Evolutionary conservation across 768 basidiomycete species (phyloP).

Genomic region (Termitomyces heimii): DNA sequence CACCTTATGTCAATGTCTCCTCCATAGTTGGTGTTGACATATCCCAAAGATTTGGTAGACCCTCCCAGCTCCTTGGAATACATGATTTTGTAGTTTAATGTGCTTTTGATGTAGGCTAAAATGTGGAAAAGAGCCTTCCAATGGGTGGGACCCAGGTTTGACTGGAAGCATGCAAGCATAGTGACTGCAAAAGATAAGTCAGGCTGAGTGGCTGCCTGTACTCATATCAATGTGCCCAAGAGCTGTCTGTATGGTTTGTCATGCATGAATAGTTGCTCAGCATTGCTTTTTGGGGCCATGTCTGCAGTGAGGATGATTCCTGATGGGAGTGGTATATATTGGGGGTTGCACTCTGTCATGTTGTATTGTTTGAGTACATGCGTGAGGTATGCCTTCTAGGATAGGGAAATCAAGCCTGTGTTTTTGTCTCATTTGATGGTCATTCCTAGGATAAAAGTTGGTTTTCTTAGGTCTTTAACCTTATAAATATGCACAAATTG

Average conservation of each 20-base stretch:
- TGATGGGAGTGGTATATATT: not conserved
- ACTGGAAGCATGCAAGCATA: not conserved
- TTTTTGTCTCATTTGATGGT: not conserved
- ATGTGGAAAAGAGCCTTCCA: too few species aligned
- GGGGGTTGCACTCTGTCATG: not conserved
- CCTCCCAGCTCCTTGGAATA: not conserved
- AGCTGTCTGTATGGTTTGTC: not conserved
- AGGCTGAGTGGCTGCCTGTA: not conserved
- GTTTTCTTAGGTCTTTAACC: too few species aligned
- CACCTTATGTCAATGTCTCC: not conserved
- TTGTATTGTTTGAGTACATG: not conserved
- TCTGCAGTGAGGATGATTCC: not conserved
- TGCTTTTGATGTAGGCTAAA: too few species aligned
- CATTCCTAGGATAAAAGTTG: too few species aligned
- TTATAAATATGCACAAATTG: too few species aligned
- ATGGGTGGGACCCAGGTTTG: not conserved
- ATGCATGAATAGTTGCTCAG: not conserved
- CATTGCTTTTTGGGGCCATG: not conserved
- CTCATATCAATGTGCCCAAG: not conserved
- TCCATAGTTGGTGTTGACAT: not conserved
- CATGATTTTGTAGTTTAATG: not conserved
- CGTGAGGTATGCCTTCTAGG: not conserved
- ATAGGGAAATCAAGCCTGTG: not conserved
- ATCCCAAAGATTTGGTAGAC: not conserved
- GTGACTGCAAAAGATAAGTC: not conserved